These are phyloP conservation scores for Microthlaspi erraticum DNA, from an alignment of 345 rosid genomes.

Conservation along the genomic window DNA sequence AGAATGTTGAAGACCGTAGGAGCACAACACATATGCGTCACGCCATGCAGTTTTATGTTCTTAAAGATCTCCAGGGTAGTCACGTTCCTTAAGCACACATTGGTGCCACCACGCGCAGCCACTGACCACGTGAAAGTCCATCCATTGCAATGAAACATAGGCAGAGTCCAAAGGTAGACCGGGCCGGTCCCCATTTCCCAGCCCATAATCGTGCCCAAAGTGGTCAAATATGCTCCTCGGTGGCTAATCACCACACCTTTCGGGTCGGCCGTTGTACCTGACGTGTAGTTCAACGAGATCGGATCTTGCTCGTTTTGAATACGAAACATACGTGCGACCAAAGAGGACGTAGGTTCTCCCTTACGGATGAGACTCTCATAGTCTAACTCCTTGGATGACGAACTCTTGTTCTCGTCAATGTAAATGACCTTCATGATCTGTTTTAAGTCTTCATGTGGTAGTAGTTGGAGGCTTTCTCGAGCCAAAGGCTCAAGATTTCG, in stretches of 20 bases:
- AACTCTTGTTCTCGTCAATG: no score
- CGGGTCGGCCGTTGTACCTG: slow-evolving; percentile 82
- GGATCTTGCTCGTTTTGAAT: slow-evolving; percentile 64
- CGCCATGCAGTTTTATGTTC: slow-evolving; percentile 54
- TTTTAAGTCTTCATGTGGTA: no score
- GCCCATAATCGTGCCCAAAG: slow-evolving; percentile 56
- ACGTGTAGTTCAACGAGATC: slow-evolving; percentile 73
- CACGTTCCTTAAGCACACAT: slow-evolving; percentile 65
- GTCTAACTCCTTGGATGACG: no score
- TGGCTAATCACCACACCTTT: slow-evolving; percentile 87
- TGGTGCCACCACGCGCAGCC: slow-evolving; percentile 86
- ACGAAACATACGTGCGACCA: no score
- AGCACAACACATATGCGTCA: slow-evolving; percentile 82
- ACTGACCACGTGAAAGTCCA: slow-evolving; percentile 84
- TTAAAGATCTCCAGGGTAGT: slow-evolving; percentile 57
- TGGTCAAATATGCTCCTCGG: slow-evolving; percentile 71
- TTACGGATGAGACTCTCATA: no score
- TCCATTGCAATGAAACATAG: slow-evolving; percentile 90
- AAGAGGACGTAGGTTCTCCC: no score
- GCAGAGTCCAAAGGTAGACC: slow-evolving; percentile 82
- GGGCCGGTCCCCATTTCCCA: slow-evolving; percentile 54
- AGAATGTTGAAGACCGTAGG: slow-evolving; percentile 66
- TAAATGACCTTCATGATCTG: no score
- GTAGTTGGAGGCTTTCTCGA: no score
- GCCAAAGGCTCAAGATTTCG: no score